Evolutionary conservation across 1,139 yeast species (phyloP), one percentile per base, ranked within the genome.

Genomic region (Pichia norvegensis): DNA sequence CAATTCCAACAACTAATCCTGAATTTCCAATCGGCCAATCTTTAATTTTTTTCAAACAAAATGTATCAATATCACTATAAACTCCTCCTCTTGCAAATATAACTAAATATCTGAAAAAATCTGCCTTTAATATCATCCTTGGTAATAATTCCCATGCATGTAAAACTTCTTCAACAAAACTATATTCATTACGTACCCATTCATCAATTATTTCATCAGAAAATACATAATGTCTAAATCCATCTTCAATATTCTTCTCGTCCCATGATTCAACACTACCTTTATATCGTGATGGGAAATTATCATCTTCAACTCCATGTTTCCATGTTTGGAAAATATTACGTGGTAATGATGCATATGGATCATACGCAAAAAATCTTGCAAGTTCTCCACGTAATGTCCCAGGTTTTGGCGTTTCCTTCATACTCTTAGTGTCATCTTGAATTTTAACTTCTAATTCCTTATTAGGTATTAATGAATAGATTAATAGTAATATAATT

Each of bases 321-420:
- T 88, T 90, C 97, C 97, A 92, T 1, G 98, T 92, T 65, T 92
- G 98, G 97, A 97, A 92, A 40, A 92, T 79, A 49, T 74, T 74
- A 50, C 80, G 81, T 3, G 62, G 54, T 4, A 60, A 38, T 5
- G 56, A 52, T 44, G 68, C 65, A 19, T 64, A 51, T 2, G 78
- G 70, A 48, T 81, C 81, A 62, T 86, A 88, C 0, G 95, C 95
- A 60, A 82, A 85, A 53, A 78, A 78, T 55, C 61, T 74, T 4
- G 85, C 70, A 45, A 88, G 68, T 56, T 78, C 80, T 46, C 74
- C 74, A 46, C 85, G 69, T n/a, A 76, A 27, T 27, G 31, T 27
- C 11, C 31, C 31, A 13, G 31, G 14, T 52, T 0, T 74, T 63
- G 1, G 76, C 58, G 6, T 10, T 4, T 27, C 16, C 20, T 31